Evolutionary conservation across 148 eudicot species (phyloP).

Genomic region (Amaranthus cruentus): DNA sequence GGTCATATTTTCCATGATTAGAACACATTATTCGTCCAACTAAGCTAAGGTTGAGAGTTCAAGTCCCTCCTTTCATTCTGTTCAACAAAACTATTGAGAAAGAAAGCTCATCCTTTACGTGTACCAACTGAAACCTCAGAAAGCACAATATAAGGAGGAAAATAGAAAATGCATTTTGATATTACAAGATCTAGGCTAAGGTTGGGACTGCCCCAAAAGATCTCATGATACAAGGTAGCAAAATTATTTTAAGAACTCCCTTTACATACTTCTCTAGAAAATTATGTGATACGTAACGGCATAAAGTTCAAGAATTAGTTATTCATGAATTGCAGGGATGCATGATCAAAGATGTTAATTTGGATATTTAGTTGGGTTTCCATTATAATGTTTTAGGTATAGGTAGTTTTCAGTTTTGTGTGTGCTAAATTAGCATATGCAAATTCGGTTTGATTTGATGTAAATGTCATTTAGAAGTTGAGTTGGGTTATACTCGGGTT

Average conservation of each 20-base stretch:
- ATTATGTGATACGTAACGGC: background rate
- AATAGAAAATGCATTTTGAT: background rate
- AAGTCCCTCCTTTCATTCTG: too few species aligned
- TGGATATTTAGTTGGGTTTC: too few species aligned
- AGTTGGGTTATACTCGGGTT: too few species aligned
- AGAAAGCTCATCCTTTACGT: background rate
- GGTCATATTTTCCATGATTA: background rate
- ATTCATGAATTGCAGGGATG: background rate
- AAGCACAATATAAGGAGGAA: background rate
- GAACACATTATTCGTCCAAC: background rate
- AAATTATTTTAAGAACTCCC: background rate
- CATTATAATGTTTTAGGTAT: too few species aligned
- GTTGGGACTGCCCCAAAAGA: background rate
- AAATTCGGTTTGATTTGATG: too few species aligned
- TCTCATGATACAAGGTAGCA: background rate
- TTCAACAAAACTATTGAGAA: conserved; percentile 5
- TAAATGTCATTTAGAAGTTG: too few species aligned
- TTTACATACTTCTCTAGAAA: background rate
- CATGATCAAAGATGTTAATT: too few species aligned
- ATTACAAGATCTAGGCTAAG: background rate
- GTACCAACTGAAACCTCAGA: background rate
- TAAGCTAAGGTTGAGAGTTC: too few species aligned
- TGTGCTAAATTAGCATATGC: too few species aligned
- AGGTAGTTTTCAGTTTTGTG: too few species aligned
- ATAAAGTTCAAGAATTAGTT: background rate